Base-by-base conservation (phyloP, 805 yeast species). In the Ogataea neopini region DNA sequence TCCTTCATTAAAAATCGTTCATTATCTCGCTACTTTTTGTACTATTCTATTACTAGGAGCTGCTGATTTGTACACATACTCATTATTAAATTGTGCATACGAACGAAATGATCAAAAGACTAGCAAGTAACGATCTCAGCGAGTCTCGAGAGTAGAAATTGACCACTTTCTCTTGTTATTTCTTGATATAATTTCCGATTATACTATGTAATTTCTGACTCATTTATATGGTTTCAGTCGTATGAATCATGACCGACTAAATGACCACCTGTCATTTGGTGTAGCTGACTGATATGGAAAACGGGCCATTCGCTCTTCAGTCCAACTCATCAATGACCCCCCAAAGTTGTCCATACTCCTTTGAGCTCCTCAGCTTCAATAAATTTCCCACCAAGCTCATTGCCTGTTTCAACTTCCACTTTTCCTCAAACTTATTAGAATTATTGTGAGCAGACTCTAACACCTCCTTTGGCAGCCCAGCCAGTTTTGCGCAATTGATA, bases 401-500 rank as follows among this genome's bases (percentile, higher is more conserved):
- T 4, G 56, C 53, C 23, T 52, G 49, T 23, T 51, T 53, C 8
- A 45, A 44, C 13, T 48, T 58, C 57, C 61, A 53, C 9, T 46
- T 50, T 3, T 28, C 26, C 48, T 66, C 62, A 15, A 53, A 50
- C 33, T 58, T 46, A 3, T 32, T 37, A 9, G 82, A 71, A 14
- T 70, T 60, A 15, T 45, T 41, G 40, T 54, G 66, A 0, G 88
- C 88, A 3, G 61, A 56, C 1, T 67, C 62, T 4, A 83, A 70
- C 6, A 84, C 68, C 1, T 58, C 60, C 3, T 57, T 59, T 0
- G 83, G 80, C 1, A 90, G 66, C 0, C 80, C 79, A 0, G 96
- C 94, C 48, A 89, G 59, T 49, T 80, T 76, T 0, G 96, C 97
- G 32, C 88, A 96, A 60, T 90, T 88, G 29, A 91, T 70, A 1